phyloP scores from a whole-genome alignment of 441 rosid species.

The Bocquillonia castaneifolia region DNA sequence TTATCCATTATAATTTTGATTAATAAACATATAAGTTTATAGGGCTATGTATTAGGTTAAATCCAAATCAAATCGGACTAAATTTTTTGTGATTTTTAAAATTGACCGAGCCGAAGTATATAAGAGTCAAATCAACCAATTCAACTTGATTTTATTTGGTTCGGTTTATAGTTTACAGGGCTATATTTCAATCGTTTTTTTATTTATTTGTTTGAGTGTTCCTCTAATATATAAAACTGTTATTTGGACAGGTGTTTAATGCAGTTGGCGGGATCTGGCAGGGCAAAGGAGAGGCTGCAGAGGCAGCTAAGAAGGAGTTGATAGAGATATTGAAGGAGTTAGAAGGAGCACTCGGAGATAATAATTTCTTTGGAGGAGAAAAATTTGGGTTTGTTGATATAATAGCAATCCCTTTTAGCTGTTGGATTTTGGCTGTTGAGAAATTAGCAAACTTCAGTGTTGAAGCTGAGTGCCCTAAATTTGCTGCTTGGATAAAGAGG shows the following conservation, averaged over 20 bases:
- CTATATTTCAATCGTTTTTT: too few relatives aligned
- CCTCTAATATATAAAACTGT: too few relatives aligned
- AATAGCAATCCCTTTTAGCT: slow-evolving; percentile 28
- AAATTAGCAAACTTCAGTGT: slow-evolving; percentile 37
- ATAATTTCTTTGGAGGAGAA: slow-evolving; percentile 39
- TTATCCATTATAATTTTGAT: too few relatives aligned
- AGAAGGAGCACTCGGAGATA: slow-evolving; percentile 44
- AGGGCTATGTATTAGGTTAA: too few relatives aligned
- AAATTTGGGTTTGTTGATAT: slow-evolving; percentile 42
- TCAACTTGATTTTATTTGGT: too few relatives aligned
- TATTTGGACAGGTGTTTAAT: slow-evolving; percentile 31
- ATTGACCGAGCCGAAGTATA: too few relatives aligned
- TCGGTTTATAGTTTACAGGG: too few relatives aligned
- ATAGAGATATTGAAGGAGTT: slow-evolving; percentile 39
- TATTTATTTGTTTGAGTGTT: too few relatives aligned
- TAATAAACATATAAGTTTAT: too few relatives aligned
- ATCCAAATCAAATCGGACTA: too few relatives aligned
- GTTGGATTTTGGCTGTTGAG: slow-evolving; percentile 40
- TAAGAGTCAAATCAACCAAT: too few relatives aligned
- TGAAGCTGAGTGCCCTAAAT: slow-evolving; percentile 38
- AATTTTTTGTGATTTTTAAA: too few relatives aligned
- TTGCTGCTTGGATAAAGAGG: slow-evolving; percentile 41
- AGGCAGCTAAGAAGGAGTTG: slow-evolving; percentile 31
- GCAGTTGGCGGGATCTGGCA: slow-evolving; percentile 27
- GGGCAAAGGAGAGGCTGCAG: slow-evolving; percentile 35